Evolutionary conservation across 305 asterid species (phyloP).

Genomic region (Striga hermonthica): DNA sequence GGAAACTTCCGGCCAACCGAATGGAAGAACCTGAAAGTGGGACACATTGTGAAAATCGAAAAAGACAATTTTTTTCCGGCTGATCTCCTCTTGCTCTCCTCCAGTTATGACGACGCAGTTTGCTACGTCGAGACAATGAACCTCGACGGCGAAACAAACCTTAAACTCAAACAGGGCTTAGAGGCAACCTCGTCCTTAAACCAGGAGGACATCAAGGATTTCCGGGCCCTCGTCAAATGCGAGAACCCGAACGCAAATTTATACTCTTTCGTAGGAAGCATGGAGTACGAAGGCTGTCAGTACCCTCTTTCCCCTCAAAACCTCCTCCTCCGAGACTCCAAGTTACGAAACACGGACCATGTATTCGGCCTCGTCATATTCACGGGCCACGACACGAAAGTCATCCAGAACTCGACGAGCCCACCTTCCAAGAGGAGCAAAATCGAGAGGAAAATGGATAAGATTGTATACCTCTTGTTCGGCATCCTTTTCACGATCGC

Average conservation of each 20-base stretch:
- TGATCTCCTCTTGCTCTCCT: slow-evolving; percentile 66
- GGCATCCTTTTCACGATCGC: slow-evolving; percentile 47
- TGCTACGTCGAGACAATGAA: slow-evolving; percentile 87
- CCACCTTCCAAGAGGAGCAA: slow-evolving; percentile 80
- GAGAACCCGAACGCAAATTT: slow-evolving; percentile 70
- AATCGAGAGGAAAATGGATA: slow-evolving; percentile 65
- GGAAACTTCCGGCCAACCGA: slow-evolving; percentile 56
- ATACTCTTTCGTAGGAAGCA: slow-evolving; percentile 60
- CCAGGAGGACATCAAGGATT: slow-evolving; percentile 37
- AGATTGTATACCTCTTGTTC: slow-evolving; percentile 60
- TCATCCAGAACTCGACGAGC: slow-evolving; percentile 52
- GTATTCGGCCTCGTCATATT: slow-evolving; percentile 62
- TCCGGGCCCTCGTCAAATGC: slow-evolving; percentile 45
- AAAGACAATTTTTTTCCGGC: slow-evolving; percentile 70
- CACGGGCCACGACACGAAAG: slow-evolving; percentile 74
- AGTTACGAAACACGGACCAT: slow-evolving; percentile 68
- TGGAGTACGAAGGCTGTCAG: slow-evolving; percentile 32
- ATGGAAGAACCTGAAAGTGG: slow-evolving; percentile 78
- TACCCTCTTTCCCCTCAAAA: slow-evolving; percentile 39
- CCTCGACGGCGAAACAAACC: slow-evolving; percentile 81
- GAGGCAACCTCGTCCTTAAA: slow-evolving; percentile 45
- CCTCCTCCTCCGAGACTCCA: slow-evolving; percentile 66
- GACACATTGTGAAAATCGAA: slow-evolving; percentile 61
- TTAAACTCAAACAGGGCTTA: slow-evolving; percentile 58
- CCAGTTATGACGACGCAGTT: slow-evolving; percentile 76